Evolutionary conservation across 2,329 filamentous ascomycete genomes (phyloP), one percentile per base, ranked within the genome.

Genomic region (Phaeomoniella chlamydospora): DNA sequence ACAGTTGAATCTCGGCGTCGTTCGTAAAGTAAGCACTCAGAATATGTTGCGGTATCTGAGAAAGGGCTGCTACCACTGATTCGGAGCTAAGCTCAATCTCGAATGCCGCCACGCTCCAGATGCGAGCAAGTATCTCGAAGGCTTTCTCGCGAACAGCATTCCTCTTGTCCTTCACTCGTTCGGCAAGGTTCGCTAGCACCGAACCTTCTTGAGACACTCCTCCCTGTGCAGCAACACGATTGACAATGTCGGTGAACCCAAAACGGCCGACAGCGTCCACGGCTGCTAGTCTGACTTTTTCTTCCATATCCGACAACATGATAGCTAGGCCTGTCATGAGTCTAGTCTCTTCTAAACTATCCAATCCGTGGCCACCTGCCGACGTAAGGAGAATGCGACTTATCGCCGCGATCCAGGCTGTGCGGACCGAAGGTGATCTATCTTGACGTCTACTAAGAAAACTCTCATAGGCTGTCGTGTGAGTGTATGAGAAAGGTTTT

Each of bases 61-160:
- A 80, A 10, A 98, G 64, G n/a, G 88, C 71, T 6, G 74, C 64
- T 10, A 70, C 72, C 14, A 93, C 79, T 13, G 70, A 65, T 46
- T 94, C 84, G 47, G 88, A 80, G 11, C 83, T 84, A 36, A 80
- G 74, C 15, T 83, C 77, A 47, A 98, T 81, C 48, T 94, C 87
- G 13, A 85, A 83, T 13, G 79, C 75, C 10, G 84, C 88, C 13
- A 92, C 87, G n/a, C 84, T 87, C 90, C 90, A 98, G 17, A 96
- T 77, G 42, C 78, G 83, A 9, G 75, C 83, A 1, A 96, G 64
- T 5, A 92, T 67, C 35, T 77, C 79, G 73, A 94, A 93, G 15
- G 85, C 87, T 47, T 88, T 84, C 29, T 82, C 76, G 39, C 88
- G 81, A 9, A 98, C 83, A 30, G 73, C 66, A 11, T 78, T 73